These are phyloP conservation scores for Irpex lacteus DNA, from an alignment of 1,284 basidiomycete species.

Conservation along the genomic window DNA sequence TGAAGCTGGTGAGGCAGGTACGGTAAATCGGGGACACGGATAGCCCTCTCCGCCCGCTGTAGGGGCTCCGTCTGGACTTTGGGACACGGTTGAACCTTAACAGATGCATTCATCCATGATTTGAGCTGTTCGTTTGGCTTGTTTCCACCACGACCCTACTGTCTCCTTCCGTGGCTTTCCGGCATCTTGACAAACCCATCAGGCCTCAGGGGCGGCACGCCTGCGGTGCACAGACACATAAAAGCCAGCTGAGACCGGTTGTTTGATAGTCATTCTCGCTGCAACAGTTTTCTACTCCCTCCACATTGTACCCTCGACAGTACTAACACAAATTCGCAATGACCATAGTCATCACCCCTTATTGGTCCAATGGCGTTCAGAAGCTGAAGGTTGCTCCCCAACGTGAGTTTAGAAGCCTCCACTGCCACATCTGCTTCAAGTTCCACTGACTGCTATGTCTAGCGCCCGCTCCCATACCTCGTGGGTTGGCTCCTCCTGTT, in stretches of 20 bases:
- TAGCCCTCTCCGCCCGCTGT: not conserved
- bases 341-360: conserved; percentile 68
- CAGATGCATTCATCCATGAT: not conserved
- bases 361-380: conserved; percentile 65
- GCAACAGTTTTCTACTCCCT: not conserved
- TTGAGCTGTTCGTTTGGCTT: not conserved
- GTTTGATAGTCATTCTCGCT: not conserved
- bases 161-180: conserved; percentile 2
- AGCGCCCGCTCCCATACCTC: conserved; percentile 48
- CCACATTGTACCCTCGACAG: not conserved
- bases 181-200: not conserved
- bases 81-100: not conserved
- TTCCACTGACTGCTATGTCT: conserved; percentile 10
- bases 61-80: not conserved
- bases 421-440: conserved; percentile 10
- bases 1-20: not conserved
- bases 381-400: conserved; percentile 60
- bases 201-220: not conserved
- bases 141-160: not conserved
- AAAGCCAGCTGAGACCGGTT: not conserved
- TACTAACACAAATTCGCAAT: conserved; percentile 29
- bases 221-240: conserved; percentile 1
- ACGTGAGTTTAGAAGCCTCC: conserved; percentile 38
- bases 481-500: conserved; percentile 64
- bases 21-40: not conserved